Percentiles rank a stretch among this genome's conserved stretches.
Conservation (phyloP, 345 rosid genomes). For the Gossypium longicalyx region DNA sequence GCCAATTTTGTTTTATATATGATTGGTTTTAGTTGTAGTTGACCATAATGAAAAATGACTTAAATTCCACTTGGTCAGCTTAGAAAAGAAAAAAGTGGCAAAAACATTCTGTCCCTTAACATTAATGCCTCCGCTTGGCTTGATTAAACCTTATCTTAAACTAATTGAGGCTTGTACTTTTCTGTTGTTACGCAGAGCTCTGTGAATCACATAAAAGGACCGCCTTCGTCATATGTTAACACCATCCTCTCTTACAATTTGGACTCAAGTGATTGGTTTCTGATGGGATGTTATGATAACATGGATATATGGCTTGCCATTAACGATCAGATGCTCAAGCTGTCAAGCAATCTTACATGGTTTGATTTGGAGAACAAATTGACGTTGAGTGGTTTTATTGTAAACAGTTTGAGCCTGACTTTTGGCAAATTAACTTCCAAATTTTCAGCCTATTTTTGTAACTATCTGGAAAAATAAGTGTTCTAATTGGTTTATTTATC, state of each 20-base stretch:
- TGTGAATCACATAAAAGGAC: background rate
- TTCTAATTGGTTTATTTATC: background rate
- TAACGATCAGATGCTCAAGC: background rate
- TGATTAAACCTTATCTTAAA: background rate
- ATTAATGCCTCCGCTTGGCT: background rate
- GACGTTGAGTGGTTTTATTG: conserved; percentile 13
- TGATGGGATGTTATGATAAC: background rate
- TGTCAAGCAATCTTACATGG: background rate
- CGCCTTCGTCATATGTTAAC: background rate
- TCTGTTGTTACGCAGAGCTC: background rate
- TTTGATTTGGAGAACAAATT: background rate
- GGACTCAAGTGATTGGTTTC: background rate
- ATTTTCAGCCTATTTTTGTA: background rate
- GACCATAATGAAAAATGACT: background rate
- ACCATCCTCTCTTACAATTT: too few species aligned
- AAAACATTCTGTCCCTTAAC: background rate
- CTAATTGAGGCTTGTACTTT: background rate
- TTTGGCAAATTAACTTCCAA: background rate
- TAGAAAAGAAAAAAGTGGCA: background rate
- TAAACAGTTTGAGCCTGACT: conserved; percentile 1
- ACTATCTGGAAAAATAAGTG: background rate
- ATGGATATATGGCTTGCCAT: background rate
- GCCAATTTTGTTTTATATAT: background rate
- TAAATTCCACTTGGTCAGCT: background rate
- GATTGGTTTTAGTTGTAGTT: background rate